Percentiles rank a stretch among this genome's conserved stretches.
Conservation (phyloP, 257 asterid species). For the Nicotiana attenuata region DNA sequence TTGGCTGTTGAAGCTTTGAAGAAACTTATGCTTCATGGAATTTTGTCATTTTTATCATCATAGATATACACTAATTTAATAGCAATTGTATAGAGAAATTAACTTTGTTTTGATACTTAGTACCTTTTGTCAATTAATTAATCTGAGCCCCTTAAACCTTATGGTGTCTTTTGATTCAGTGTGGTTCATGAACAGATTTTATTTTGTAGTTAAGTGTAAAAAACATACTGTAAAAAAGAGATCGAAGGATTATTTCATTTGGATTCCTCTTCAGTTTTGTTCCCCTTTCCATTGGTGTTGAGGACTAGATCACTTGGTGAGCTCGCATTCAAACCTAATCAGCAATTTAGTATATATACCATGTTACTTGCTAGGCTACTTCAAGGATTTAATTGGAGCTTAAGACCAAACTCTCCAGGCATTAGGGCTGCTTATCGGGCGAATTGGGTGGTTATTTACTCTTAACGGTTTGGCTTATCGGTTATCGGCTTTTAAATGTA, state of each 20-base stretch:
- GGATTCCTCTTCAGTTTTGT: too few species aligned
- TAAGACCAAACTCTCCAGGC: too few species aligned
- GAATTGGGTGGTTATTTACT: too few species aligned
- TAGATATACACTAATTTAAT: neutral
- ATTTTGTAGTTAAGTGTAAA: neutral
- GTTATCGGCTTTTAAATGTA: too few species aligned
- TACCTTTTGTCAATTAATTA: neutral
- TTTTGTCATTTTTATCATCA: neutral
- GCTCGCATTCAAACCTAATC: too few species aligned
- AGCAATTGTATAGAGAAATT: neutral
- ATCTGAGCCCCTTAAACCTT: neutral
- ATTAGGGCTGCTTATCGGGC: too few species aligned
- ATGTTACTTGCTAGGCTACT: too few species aligned
- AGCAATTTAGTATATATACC: too few species aligned
- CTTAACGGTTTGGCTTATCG: too few species aligned
- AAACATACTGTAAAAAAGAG: neutral
- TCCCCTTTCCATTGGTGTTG: too few species aligned
- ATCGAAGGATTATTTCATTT: neutral
- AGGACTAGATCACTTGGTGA: too few species aligned
- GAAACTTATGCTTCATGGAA: neutral
- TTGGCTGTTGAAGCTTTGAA: constrained; percentile 1
- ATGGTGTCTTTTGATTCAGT: neutral
- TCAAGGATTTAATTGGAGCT: too few species aligned
- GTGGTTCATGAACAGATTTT: neutral
- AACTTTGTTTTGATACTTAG: neutral